These are phyloP conservation scores for Kwoniella sp. DNA, from an alignment of 768 basidiomycete genomes.

Conservation along the genomic window DNA sequence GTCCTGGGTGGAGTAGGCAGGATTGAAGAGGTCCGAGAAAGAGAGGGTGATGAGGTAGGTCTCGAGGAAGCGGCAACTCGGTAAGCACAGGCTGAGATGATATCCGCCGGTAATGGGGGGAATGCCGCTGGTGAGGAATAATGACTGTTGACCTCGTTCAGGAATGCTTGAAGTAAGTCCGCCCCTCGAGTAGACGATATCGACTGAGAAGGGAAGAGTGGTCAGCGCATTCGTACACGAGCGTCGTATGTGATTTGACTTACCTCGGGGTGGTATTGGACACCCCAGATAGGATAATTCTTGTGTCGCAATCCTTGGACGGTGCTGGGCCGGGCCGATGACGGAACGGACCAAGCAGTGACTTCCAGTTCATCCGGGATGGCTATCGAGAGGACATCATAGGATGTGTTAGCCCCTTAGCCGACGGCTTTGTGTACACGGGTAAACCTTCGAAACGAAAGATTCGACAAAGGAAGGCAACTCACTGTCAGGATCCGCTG, in stretches of 20 bases:
- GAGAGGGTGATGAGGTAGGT: neutral
- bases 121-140: slow-evolving; percentile 34
- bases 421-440: neutral
- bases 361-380: slow-evolving; percentile 50
- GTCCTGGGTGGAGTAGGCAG: slow-evolving; percentile 40
- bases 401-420: neutral
- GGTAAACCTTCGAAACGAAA: neutral
- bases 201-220: slow-evolving; percentile 26
- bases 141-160: slow-evolving; percentile 35
- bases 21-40: slow-evolving; percentile 8
- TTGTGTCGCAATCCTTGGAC: slow-evolving; percentile 50
- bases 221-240: neutral
- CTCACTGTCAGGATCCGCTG: slow-evolving; percentile 46
- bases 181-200: slow-evolving; percentile 52
- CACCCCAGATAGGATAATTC: slow-evolving; percentile 50
- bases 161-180: slow-evolving; percentile 43
- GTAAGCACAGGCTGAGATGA: slow-evolving; percentile 42
- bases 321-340: slow-evolving; percentile 23
- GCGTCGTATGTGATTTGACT: neutral
- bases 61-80: slow-evolving; percentile 25
- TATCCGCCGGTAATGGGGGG: slow-evolving; percentile 29
- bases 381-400: slow-evolving; percentile 27
- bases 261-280: slow-evolving; percentile 56
- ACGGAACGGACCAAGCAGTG: slow-evolving; percentile 46
- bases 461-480: neutral